Base-by-base conservation (phyloP, 306 rosid genomes). In the Cicer cuneatum region DNA sequence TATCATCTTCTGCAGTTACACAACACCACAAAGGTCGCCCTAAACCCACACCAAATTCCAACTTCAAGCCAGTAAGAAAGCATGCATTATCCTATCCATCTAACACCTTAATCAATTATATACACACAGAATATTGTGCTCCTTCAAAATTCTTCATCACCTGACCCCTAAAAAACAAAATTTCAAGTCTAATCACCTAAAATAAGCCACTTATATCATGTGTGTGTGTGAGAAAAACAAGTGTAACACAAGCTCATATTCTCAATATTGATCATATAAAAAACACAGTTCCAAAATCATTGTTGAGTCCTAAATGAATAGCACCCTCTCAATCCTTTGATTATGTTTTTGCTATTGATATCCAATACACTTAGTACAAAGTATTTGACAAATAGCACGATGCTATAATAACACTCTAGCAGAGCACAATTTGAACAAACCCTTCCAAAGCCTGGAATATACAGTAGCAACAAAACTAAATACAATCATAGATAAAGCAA, bases 31-130 rank as follows among this genome's bases (percentile, higher is more conserved):
- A 52, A 63, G 24, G 11, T 11, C 13, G 35, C 75, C 38, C 49
- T 78, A 82, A 19, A 73, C 35, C 64, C 78, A 42, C 33, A 67
- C 53, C 69, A 61, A 35, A 37, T 71, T 72, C 54, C 65, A 67
- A 70, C 59, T 63, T 53, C 77, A 84, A 15, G 14, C 60, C 66
- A 37, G 16, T 10, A 65, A 65, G 14, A 1, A 46, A 71, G 41
- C 45, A 10, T 33, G 48, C 76, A 71, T 49, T 35, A 29, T 74
- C 57, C 66, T 12, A 68, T 8, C 37, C 78, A 64, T 57, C 54
- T 64, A 59, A 46, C 16, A 45, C 9, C 70, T 9, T 5, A 12
- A 73, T 64, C 15, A 77, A 57, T 57, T 12, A 70, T 16, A 41
- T 48, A 52, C 1, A 1, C 60, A 71, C 43, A 42, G 14, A 69